Base-by-base conservation (phyloP, 768 basidiomycete genomes). In the Sistotremastrum niveocremeum region DNA sequence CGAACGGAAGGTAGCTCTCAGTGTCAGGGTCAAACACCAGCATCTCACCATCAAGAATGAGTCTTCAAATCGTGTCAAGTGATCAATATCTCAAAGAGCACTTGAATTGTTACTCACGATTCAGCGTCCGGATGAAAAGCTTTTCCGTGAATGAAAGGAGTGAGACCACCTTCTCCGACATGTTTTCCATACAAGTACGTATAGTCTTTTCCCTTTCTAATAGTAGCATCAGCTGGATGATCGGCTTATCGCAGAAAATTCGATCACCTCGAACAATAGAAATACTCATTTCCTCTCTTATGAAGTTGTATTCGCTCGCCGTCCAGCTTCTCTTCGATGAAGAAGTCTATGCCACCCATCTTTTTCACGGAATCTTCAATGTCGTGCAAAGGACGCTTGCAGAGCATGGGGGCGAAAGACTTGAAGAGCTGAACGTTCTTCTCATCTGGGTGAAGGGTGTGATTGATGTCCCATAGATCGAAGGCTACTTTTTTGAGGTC, bases 41-140 rank as follows among this genome's bases (percentile, higher is more conserved):
- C 94, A 99, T 98, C 61, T 99, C 95, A 0, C 95, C 95, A 54
- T 99, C 95, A 9, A 99, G 62, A 41, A 98, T 87, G 54, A 94
- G 82, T 42, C 94, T 97, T 47, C 3, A 28, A 12, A 35, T 4
- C 6, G 5, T 44, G 34, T 29, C 57, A 31, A 57, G 34, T 30
- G 49, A 47, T 33, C 45, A 42, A 43, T 49, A 29, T 29, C 33
- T 8, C 8, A 36, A 39, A 34, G 4, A 20, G 12, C 11, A 34
- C 33, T 8, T 20, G 4, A 12, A 38, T 33, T 38, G 34, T 6
- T 6, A 56, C 88, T 54, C 51, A 95, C 94, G 91, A 84, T 4
- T 83, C 77, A 3, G 97, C 72, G 3, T 81, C 73, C 2, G 70
- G 56, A 53, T 85, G 76, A 52, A 99, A 87, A 0, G 81, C 83